phyloP scores from a whole-genome alignment of 83 land plant genomes.

The Picea engelmannii region DNA sequence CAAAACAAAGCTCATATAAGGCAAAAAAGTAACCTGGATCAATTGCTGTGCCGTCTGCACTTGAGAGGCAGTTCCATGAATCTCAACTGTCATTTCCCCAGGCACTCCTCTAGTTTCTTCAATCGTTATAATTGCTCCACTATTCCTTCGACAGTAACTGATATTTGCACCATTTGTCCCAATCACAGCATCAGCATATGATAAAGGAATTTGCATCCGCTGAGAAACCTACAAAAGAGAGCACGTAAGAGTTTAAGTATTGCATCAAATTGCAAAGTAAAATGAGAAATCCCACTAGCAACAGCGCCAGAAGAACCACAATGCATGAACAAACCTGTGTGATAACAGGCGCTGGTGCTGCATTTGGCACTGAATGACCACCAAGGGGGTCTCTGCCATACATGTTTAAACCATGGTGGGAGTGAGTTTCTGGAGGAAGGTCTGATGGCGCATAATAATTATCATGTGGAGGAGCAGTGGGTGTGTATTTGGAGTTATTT shows the following conservation, averaged over 20 bases:
- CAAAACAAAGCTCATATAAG: neutral
- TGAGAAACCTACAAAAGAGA: constrained; percentile 20
- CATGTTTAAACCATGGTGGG: constrained; percentile 18
- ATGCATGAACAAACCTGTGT: constrained; percentile 11
- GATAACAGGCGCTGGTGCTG: constrained; percentile 18
- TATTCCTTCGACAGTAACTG: constrained; percentile 21
- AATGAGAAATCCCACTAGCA: neutral
- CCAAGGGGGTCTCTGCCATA: constrained; percentile 21
- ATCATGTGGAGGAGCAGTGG: constrained; percentile 15
- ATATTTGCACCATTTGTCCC: constrained; percentile 24
- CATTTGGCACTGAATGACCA: constrained; percentile 5
- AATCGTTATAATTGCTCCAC: constrained; percentile 22
- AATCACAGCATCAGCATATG: constrained; percentile 27
- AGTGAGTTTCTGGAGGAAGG: constrained; percentile 10
- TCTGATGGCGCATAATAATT: constrained; percentile 15
- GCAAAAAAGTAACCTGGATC: constrained; percentile 14
- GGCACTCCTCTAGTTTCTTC: constrained; percentile 28
- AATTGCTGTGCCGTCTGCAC: constrained; percentile 23
- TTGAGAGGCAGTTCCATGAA: constrained; percentile 26
- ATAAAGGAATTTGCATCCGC: constrained; percentile 25
- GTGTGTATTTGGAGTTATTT: constrained; percentile 17
- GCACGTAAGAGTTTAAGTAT: neutral
- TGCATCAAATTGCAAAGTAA: too few relatives aligned
- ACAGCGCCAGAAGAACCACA: neutral
- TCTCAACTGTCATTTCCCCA: constrained; percentile 25